phyloP scores from a whole-genome alignment of 1,284 basidiomycete species.

The Pseudozyma sp. region DNA sequence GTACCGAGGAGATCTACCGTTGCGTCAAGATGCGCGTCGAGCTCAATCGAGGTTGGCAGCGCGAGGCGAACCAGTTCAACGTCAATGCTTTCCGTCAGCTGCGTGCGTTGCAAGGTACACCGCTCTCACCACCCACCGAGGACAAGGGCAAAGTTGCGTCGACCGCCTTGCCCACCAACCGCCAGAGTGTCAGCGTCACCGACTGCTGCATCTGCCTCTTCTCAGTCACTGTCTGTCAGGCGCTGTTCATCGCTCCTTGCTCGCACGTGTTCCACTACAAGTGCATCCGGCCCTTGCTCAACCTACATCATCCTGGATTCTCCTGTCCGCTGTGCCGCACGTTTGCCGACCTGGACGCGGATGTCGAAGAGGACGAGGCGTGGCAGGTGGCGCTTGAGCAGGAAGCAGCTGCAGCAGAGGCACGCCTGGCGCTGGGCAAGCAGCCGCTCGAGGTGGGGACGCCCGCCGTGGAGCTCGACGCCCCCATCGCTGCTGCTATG shows the following conservation, averaged over 20 bases:
- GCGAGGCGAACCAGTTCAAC: constrained; percentile 90
- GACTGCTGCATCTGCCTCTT: constrained; percentile 75
- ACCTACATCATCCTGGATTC: constrained; percentile 88
- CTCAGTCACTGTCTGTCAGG: constrained; percentile 91
- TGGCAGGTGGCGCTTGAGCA: constrained; percentile 60
- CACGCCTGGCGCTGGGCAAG: constrained; percentile 37
- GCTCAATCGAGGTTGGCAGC: constrained; percentile 83
- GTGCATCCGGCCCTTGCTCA: constrained; percentile 90
- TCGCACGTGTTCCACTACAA: constrained; percentile 99
- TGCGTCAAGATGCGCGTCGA: constrained; percentile 97
- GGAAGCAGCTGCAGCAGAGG: constrained; percentile 49
- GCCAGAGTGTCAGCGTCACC: constrained; percentile 59
- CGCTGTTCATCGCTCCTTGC: constrained; percentile 86
- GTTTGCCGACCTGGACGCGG: constrained; percentile 93
- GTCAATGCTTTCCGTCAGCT: constrained; percentile 84
- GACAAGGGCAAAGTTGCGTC: constrained; percentile 27
- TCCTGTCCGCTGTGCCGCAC: constrained; percentile 87
- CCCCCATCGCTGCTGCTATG: constrained; percentile 30
- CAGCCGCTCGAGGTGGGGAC: constrained; percentile 47
- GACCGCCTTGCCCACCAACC: constrained; percentile 48
- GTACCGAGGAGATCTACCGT: constrained; percentile 96
- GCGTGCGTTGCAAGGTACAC: constrained; percentile 75
- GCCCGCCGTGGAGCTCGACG: constrained; percentile 43
- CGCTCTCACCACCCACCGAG: constrained; percentile 27
- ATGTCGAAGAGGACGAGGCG: constrained; percentile 77